These are phyloP conservation scores for Wallacemonas rigidus DNA, from an alignment of 208 protist species.

Conservation along the genomic window DNA sequence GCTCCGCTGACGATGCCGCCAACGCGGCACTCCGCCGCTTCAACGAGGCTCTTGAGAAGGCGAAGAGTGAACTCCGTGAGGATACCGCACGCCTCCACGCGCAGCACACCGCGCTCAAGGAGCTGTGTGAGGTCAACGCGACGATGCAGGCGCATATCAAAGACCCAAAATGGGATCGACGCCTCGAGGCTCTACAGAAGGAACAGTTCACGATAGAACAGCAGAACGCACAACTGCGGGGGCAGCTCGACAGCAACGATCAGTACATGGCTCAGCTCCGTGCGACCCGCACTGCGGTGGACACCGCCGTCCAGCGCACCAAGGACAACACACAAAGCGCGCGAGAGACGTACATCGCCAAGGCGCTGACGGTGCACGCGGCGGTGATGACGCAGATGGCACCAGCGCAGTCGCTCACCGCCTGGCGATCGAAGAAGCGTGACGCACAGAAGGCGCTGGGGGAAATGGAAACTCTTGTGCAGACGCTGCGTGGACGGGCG, in stretches of 20 bases:
- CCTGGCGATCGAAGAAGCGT: background rate
- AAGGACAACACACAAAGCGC: background rate
- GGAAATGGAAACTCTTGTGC: background rate
- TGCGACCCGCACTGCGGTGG: conserved; percentile 19
- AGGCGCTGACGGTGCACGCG: background rate
- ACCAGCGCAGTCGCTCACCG: background rate
- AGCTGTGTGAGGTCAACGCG: conserved; percentile 21
- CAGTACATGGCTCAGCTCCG: conserved; percentile 35
- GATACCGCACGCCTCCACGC: conserved; percentile 33
- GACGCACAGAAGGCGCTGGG: background rate
- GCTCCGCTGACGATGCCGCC: conserved; percentile 32
- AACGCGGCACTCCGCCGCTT: conserved; percentile 47
- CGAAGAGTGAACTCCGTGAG: conserved; percentile 37
- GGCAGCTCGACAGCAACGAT: conserved; percentile 12
- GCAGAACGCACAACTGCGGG: conserved; percentile 22
- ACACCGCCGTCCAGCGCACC: conserved; percentile 4
- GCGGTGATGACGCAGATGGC: background rate
- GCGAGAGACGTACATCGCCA: background rate
- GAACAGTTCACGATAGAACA: conserved; percentile 39
- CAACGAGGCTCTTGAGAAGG: conserved; percentile 33
- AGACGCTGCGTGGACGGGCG: background rate
- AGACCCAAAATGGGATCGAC: conserved; percentile 26
- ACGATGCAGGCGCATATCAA: conserved; percentile 13
- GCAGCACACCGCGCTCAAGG: conserved; percentile 18
- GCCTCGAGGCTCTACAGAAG: conserved; percentile 34